phyloP scores from a whole-genome alignment of 2,329 filamentous ascomycete species.

The Botrytis tulipae region DNA sequence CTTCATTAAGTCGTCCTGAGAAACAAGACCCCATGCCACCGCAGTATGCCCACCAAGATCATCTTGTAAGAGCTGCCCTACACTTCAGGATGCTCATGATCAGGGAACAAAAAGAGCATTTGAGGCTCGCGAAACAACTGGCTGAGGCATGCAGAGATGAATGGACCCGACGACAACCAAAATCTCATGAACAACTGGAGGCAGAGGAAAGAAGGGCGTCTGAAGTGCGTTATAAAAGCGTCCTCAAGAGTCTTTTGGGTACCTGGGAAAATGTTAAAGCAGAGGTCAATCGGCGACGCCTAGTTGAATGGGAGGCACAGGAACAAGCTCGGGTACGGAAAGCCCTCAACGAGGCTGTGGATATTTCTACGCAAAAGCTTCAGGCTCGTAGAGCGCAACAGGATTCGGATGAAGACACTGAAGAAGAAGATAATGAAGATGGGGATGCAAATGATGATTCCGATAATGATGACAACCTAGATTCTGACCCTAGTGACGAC shows the following conservation, averaged over 20 bases:
- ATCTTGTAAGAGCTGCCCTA: slow-evolving; percentile 74
- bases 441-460: slow-evolving; percentile 34
- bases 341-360: slow-evolving; percentile 71
- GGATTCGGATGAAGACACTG: slow-evolving; percentile 51
- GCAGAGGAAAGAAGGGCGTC: slow-evolving; percentile 70
- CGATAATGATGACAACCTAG: slow-evolving; percentile 41
- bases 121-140: slow-evolving; percentile 71
- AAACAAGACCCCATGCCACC: slow-evolving; percentile 67
- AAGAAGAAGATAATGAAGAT: slow-evolving; percentile 40
- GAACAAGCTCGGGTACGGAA: slow-evolving; percentile 64
- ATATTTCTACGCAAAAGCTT: slow-evolving; percentile 66
- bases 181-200: slow-evolving; percentile 76
- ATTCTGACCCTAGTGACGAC: slow-evolving; percentile 39
- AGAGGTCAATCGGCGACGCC: slow-evolving; percentile 59
- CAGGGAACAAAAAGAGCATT: slow-evolving; percentile 76
- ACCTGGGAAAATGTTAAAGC: slow-evolving; percentile 64
- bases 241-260: slow-evolving; percentile 56
- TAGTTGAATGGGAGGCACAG: slow-evolving; percentile 63
- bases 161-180: slow-evolving; percentile 71
- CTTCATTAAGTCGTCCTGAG: slow-evolving; percentile 69
- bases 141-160: slow-evolving; percentile 76
- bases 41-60: slow-evolving; percentile 86
- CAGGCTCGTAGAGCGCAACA: slow-evolving; percentile 55
- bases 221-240: slow-evolving; percentile 66
- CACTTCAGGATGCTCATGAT: slow-evolving; percentile 80